Percentiles rank a stretch among this genome's conserved stretches.
These are phyloP conservation scores for Boletus insuetus DNA, from an alignment of 768 basidiomycete species.

Conservation along the genomic window DNA sequence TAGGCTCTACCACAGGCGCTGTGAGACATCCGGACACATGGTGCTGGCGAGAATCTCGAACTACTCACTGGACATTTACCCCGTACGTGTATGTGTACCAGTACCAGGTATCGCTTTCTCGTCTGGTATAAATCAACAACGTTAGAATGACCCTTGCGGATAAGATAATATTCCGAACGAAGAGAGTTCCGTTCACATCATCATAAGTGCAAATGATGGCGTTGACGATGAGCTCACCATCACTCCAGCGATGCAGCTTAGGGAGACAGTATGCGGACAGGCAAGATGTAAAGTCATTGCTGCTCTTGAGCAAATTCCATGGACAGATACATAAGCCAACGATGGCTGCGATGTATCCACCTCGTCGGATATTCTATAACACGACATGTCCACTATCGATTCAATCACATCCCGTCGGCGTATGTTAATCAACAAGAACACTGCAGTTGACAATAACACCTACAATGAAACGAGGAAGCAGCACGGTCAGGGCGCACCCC, in stretches of 20 bases:
- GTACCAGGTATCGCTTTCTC: constrained; percentile 61
- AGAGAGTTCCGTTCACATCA: neutral
- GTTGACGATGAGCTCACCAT: constrained; percentile 47
- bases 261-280: constrained; percentile 78
- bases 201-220: neutral
- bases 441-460: constrained; percentile 19
- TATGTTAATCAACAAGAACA: neutral
- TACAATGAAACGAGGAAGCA: constrained; percentile 74
- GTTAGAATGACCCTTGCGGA: constrained; percentile 68
- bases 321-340: constrained; percentile 75
- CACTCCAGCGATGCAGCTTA: constrained; percentile 78
- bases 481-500: constrained; percentile 78
- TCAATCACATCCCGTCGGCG: neutral
- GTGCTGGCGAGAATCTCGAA: neutral
- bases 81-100: constrained; percentile 69
- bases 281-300: constrained; percentile 77
- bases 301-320: constrained; percentile 72
- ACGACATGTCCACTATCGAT: neutral
- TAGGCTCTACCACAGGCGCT: constrained; percentile 46
- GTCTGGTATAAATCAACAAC: constrained; percentile 67
- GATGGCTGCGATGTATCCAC: constrained; percentile 79
- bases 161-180: constrained; percentile 77
- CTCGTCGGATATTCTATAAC: constrained; percentile 72
- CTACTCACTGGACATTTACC: constrained; percentile 60
- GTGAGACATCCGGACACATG: neutral